phyloP scores from a whole-genome alignment of 257 asterid genomes.

The Vinca minor region DNA sequence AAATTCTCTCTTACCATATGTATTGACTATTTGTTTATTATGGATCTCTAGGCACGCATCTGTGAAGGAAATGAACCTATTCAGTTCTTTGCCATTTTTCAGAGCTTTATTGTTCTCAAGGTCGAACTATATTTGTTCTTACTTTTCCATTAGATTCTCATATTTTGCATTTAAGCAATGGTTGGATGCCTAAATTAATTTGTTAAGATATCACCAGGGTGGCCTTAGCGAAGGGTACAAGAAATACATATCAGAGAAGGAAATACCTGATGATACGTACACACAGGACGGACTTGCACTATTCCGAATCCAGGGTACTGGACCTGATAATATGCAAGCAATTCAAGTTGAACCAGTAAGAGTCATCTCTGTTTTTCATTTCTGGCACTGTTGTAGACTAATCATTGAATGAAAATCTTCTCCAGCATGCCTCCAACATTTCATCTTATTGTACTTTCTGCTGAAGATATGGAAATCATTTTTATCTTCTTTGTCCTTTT shows the following conservation, averaged over 20 bases:
- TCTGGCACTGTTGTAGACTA: conserved; percentile 1
- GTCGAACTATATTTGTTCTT: conserved; percentile 35
- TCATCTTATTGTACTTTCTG: too few relatives aligned
- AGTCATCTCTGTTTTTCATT: conserved; percentile 13
- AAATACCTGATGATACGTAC: conserved; percentile 75
- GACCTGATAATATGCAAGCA: conserved; percentile 99
- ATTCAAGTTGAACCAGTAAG: conserved; percentile 98
- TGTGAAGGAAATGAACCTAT: conserved; percentile 84
- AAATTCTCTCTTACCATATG: background rate
- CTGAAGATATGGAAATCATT: too few relatives aligned
- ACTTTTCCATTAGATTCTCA: conserved; percentile 7
- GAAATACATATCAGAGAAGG: conserved; percentile 62
- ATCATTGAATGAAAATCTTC: background rate
- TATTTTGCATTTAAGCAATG: background rate
- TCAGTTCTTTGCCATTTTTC: conserved; percentile 87
- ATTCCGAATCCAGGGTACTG: conserved; percentile 95
- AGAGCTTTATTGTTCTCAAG: conserved; percentile 88
- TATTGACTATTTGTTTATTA: conserved; percentile 22
- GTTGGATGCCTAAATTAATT: conserved; percentile 17
- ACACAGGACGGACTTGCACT: conserved; percentile 79
- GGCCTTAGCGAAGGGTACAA: conserved; percentile 91
- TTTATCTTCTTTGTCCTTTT: too few relatives aligned
- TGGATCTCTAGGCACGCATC: conserved; percentile 58
- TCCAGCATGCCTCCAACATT: background rate
- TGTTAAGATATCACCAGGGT: conserved; percentile 57